Evolutionary conservation across 1,284 basidiomycete species (phyloP), one percentile per base, ranked within the genome.

Genomic region (Sporisorium scitamineum): DNA sequence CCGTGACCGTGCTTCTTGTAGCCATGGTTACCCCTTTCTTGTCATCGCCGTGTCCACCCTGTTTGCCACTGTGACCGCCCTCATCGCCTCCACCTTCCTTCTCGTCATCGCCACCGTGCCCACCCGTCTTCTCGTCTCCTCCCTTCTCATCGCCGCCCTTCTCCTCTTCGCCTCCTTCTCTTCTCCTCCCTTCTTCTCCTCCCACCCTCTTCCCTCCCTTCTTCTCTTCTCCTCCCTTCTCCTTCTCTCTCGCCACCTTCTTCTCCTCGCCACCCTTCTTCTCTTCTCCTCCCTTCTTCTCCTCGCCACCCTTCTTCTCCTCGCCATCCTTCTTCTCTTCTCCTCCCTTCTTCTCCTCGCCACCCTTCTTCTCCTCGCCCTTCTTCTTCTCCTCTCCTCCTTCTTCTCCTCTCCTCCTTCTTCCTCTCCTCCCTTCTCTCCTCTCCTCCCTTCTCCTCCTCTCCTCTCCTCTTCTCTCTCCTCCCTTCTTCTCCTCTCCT

Each of bases 401-500:
- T 51, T 34, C 31, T 68, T 51, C 50, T 69, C 53, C 31, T 42
- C 47, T 18, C 42, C 52, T 7, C 39, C 54, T 37, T 63, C 56
- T 34, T 56, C 41, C 14, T 55, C 45, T 2, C 37, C 50, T 13
- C 39, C 60, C 52, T 63, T 56, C 54, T 62, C n/a, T 56, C 27
- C 2, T 56, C 53, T 7, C n/a, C 48, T 13, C 32, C 32, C 52
- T 37, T 47, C 41, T 42, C 22, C 20, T 50, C 48, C 26, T 34
- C 31, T 3, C 6, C 34, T 11, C 34, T 7, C 20, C 20, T 41
- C 47, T n/a, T 39, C 47, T 50, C n/a, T 57, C n/a, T 26, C 37
- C 48, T 9, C 29, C 44, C 22, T 63, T 44, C 47, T 55, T 29
- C 29, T 39, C 45, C 1, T 41, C 39, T 9, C 53, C 52, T 4